A percentile compares a stretch with the other conserved stretches of the same genome.
phyloP scores from a whole-genome alignment of 2,329 filamentous ascomycete species.

The Endothia cerciana region DNA sequence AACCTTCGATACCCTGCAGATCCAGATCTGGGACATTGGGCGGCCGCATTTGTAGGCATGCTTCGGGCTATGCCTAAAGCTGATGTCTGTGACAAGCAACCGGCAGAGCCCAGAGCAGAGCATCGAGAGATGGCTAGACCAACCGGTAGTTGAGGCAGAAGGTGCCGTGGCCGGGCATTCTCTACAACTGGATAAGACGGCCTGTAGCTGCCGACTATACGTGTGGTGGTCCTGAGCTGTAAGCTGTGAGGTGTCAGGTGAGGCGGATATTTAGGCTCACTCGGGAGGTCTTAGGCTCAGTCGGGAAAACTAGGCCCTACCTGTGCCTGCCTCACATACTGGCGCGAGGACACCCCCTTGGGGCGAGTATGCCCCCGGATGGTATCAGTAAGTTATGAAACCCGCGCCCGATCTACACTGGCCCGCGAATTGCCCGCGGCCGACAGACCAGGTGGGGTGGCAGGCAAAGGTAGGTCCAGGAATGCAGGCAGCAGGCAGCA shows the following conservation, averaged over 20 bases:
- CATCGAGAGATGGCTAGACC: background rate
- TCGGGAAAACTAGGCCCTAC: background rate
- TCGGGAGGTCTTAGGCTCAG: background rate
- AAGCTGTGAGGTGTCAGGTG: conserved; percentile 14
- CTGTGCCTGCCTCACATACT: background rate
- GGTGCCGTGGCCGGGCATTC: background rate
- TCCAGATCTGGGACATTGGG: conserved; percentile 13
- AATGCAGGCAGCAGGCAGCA: conserved; percentile 2
- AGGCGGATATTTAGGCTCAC: conserved; percentile 7
- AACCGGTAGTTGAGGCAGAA: background rate
- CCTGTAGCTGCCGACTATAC: conserved; percentile 2
- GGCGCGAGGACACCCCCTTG: background rate
- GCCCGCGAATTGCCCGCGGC: background rate
- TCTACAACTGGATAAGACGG: conserved; percentile 12
- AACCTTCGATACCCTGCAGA: conserved; percentile 15
- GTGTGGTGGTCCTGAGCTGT: background rate
- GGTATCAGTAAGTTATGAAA: background rate
- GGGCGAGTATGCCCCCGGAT: background rate
- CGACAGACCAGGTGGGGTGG: background rate
- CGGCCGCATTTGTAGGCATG: conserved; percentile 20
- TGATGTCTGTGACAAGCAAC: conserved; percentile 3
- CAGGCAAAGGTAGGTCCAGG: conserved; percentile 1
- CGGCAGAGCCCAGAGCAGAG: background rate
- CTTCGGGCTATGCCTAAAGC: conserved; percentile 17
- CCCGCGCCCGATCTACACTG: background rate